Base-by-base conservation (phyloP, 139 green algal genomes). In the Microglena sp. region DNA sequence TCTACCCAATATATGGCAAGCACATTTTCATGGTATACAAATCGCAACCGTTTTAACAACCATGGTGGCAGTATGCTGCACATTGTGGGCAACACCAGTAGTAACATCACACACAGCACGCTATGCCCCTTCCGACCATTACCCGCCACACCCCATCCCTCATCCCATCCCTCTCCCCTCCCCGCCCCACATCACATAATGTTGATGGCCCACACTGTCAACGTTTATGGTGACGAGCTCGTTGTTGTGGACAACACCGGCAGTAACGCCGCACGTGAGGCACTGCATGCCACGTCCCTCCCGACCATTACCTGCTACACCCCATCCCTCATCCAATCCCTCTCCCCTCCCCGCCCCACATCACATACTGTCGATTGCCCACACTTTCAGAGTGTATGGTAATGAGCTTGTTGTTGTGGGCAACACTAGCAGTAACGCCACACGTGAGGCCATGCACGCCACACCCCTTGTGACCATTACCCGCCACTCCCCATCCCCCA, bases 111-210 rank as follows among this genome's bases (percentile, higher is more conserved):
- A 1, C 72, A 86, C 1, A 94, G 99, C 64, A 94, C 94, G 2
- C 64, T 98, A 44, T 91, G 97, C 66, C 94, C 94, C 0, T 95
- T 92, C n/a, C n/a, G n/a, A n/a, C n/a, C n/a, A n/a, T n/a, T n/a
- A n/a, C n/a, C n/a, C n/a, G n/a, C n/a, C n/a, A n/a, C n/a, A n/a
- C n/a, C n/a, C n/a, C n/a, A n/a, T n/a, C n/a, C n/a, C n/a, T n/a
- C n/a, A n/a, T n/a, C n/a, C n/a, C n/a, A n/a, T n/a, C n/a, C n/a
- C n/a, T n/a, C n/a, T n/a, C n/a, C n/a, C n/a, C n/a, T n/a, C n/a
- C n/a, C n/a, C n/a, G n/a, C n/a, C n/a, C n/a, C n/a, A n/a, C n/a
- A 99, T 74, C 94, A 99, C 72, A 84, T 99, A 64, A 98, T 99
- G 91, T 82, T 99, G 18, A 99, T 99, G 24, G 94, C 93, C 4